Evolutionary conservation across 2,329 filamentous ascomycete genomes (phyloP).

Genomic region (Monilinia laxa): DNA sequence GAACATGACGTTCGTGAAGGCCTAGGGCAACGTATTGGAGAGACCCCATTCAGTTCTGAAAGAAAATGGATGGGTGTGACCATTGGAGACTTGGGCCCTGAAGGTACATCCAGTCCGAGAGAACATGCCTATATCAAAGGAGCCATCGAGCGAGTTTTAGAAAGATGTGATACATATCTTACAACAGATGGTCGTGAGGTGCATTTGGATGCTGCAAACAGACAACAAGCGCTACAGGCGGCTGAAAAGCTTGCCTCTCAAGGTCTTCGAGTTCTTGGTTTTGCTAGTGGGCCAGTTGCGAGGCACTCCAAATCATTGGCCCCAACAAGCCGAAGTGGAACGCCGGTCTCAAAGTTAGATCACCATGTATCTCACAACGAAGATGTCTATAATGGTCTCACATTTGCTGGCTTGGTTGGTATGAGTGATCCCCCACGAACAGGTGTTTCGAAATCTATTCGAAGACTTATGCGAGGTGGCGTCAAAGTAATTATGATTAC

Average conservation of each 20-base stretch:
- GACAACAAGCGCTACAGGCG: slow-evolving; percentile 72
- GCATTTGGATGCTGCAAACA: slow-evolving; percentile 73
- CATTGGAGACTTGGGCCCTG: slow-evolving; percentile 53
- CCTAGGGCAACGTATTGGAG: slow-evolving; percentile 75
- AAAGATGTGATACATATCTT: slow-evolving; percentile 86
- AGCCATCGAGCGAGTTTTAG: slow-evolving; percentile 81
- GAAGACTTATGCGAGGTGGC: slow-evolving; percentile 85
- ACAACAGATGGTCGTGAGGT: slow-evolving; percentile 84
- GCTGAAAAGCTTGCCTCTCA: slow-evolving; percentile 85
- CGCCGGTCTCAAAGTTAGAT: slow-evolving; percentile 45
- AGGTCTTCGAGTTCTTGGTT: slow-evolving; percentile 86
- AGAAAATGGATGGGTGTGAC: slow-evolving; percentile 99
- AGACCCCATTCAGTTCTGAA: slow-evolving; percentile 95
- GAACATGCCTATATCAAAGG: slow-evolving; percentile 96
- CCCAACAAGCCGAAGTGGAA: slow-evolving; percentile 49
- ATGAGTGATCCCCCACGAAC: slow-evolving; percentile 96
- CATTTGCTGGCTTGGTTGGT: slow-evolving; percentile 88
- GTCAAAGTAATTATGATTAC: slow-evolving; percentile 99
- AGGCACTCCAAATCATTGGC: slow-evolving; percentile 47
- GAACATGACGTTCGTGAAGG: slow-evolving; percentile 89
- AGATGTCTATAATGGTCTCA: slow-evolving; percentile 76
- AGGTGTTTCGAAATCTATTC: slow-evolving; percentile 85
- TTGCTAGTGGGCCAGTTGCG: slow-evolving; percentile 77
- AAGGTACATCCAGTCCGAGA: slow-evolving; percentile 44
- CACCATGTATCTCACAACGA: slow-evolving; percentile 52